phyloP scores from a whole-genome alignment of 1,139 yeast genomes.

The Yamadazyma taylorii region DNA sequence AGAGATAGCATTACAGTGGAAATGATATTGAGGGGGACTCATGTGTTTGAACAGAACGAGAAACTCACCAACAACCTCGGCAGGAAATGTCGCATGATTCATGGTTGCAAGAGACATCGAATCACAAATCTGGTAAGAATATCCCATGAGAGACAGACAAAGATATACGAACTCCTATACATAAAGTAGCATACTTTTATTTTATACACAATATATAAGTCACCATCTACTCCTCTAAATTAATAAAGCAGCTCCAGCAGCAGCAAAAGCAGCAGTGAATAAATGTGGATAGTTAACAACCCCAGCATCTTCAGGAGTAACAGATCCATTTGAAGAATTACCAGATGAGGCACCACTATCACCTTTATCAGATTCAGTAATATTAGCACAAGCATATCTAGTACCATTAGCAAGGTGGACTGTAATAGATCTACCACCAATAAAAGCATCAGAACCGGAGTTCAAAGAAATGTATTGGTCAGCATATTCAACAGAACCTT shows the following conservation, averaged over 20 bases:
- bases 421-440: slow-evolving; percentile 41
- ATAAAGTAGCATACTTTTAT: too few relatives aligned
- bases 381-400: slow-evolving; percentile 44
- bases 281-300: not conserved
- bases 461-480: slow-evolving; percentile 43
- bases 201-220: too few relatives aligned
- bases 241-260: not conserved
- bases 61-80: too few relatives aligned
- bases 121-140: too few relatives aligned
- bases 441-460: slow-evolving; percentile 31
- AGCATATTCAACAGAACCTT: slow-evolving; percentile 25
- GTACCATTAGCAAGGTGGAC: slow-evolving; percentile 34
- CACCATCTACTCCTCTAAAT: too few relatives aligned
- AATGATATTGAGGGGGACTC: too few relatives aligned
- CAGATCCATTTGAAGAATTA: not conserved
- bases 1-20: too few relatives aligned
- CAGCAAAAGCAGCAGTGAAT: not conserved
- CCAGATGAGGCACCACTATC: not conserved
- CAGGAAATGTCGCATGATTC: too few relatives aligned
- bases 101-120: too few relatives aligned
- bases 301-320: not conserved
- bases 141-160: too few relatives aligned
- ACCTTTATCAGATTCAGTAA: slow-evolving; percentile 19
- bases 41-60: too few relatives aligned
- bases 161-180: too few relatives aligned